Percentiles rank a stretch among this genome's conserved stretches.
phyloP scores from a whole-genome alignment of 306 rosid species.

The Macrotyloma uniflorum region DNA sequence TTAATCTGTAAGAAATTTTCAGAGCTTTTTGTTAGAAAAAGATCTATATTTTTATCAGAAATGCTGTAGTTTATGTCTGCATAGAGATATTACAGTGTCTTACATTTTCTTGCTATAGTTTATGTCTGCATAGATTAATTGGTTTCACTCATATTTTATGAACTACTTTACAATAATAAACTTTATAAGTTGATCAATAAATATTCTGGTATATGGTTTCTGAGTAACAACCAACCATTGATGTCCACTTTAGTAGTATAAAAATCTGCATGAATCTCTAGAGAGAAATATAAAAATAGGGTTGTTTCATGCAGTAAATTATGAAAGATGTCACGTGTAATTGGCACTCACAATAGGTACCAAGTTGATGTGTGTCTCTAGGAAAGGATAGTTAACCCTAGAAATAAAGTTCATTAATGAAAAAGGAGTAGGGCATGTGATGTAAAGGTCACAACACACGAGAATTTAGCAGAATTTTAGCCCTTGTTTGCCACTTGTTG shows the following conservation, averaged over 20 bases:
- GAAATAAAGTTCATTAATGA: constrained; percentile 24
- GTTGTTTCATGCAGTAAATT: constrained; percentile 28
- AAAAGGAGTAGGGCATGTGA: constrained; percentile 45
- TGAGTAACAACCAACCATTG: background rate
- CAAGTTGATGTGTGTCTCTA: constrained; percentile 23
- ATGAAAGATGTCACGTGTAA: constrained; percentile 38
- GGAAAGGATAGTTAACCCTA: constrained; percentile 10
- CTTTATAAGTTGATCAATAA: too few relatives aligned
- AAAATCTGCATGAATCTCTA: background rate
- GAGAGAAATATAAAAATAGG: background rate
- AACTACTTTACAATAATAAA: too few relatives aligned
- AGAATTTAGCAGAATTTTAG: constrained; percentile 44
- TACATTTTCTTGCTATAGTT: too few relatives aligned
- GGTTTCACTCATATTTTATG: too few relatives aligned
- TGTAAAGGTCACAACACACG: constrained; percentile 44
- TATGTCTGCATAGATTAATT: too few relatives aligned
- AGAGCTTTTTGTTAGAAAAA: too few relatives aligned
- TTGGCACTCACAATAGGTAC: constrained; percentile 27
- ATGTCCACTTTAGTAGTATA: background rate
- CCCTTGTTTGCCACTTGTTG: constrained; percentile 39
- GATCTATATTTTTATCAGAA: too few relatives aligned
- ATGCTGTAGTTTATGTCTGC: too few relatives aligned
- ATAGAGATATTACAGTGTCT: too few relatives aligned
- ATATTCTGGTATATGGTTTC: too few relatives aligned
- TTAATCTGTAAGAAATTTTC: too few relatives aligned